Base-by-base conservation (phyloP, 2,329 filamentous ascomycete species). In the Bertia moriformis region DNA sequence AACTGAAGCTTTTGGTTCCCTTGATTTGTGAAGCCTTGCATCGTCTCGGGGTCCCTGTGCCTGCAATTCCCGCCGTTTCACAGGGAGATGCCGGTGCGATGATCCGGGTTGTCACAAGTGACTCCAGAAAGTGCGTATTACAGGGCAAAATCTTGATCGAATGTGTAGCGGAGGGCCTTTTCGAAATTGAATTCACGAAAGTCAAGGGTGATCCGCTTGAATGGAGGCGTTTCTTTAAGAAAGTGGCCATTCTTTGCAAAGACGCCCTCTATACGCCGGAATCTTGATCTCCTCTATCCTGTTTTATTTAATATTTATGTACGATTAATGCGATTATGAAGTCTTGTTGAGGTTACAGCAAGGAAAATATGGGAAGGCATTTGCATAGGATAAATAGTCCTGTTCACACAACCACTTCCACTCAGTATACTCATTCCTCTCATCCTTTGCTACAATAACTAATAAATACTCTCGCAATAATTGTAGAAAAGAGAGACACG, bases 201-300 rank as follows among this genome's bases (percentile, higher is more conserved):
- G 71, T 84, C 40, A 95, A 94, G 62, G 91, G 91, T 4, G 91
- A 98, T 63, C 91, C 91, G 4, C 62, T 98, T 38, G 89, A 96
- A 63, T 98, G 93, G 91, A 74, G 91, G 43, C 69, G 91, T 22
- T 86, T 98, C 55, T 98, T 98, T 67, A 98, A 98, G 62, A 88
- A 86, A 58, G 73, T 95, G n/a, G 84, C 84, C 19, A 67, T 93
- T 45, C 66, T 89, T 43, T 93, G 88, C 61, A 84, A 84, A 53
- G 86, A 94, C 53, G 86, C 77, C 5, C 79, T 96, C 35, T 83
- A 77, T 55, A 69, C 68, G 46, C 73, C 72, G 37, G 63, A 71
- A 42, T 7, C 7, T 27, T 27, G 22, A 27, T 27, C n/a, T n/a
- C n/a, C n/a, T n/a, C n/a, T 29, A 10, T 29, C 24, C 24, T n/a